Conservation (phyloP, 2,329 filamentous ascomycete species). For the Pseudogymnoascus sp. region DNA sequence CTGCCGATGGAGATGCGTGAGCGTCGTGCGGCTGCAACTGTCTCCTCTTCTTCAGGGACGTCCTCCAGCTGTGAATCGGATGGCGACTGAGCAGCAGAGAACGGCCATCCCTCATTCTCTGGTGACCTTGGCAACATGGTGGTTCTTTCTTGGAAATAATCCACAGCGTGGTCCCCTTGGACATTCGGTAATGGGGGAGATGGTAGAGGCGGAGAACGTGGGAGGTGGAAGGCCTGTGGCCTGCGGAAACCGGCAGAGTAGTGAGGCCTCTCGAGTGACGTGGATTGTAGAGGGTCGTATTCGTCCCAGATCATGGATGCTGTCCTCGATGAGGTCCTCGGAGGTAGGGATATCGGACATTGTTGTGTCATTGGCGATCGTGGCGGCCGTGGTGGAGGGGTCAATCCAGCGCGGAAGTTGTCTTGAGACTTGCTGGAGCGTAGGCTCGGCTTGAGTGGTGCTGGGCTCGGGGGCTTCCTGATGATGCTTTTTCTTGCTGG, state of each 20-base stretch:
- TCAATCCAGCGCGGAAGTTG: conserved; percentile 24
- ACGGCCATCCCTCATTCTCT: conserved; percentile 4
- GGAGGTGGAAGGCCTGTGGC: conserved; percentile 35
- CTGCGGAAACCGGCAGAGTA: conserved; percentile 41
- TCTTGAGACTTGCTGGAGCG: conserved; percentile 37
- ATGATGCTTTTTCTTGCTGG: conserved; percentile 6
- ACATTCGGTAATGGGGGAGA: conserved; percentile 23
- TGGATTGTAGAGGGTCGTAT: conserved; percentile 32
- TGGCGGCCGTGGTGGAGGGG: conserved; percentile 41
- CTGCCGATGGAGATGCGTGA: conserved; percentile 22
- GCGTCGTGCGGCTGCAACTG: conserved; percentile 20
- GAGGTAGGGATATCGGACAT: conserved; percentile 40
- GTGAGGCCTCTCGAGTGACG: conserved; percentile 36
- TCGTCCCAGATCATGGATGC: conserved; percentile 39
- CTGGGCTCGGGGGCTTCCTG: neutral
- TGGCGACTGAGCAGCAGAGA: neutral
- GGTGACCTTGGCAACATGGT: neutral
- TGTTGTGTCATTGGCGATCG: conserved; percentile 37
- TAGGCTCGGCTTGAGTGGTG: neutral
- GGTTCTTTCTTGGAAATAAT: neutral
- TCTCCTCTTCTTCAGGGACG: conserved; percentile 58
- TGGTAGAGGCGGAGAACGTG: conserved; percentile 26
- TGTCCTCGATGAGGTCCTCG: conserved; percentile 47
- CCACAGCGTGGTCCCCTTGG: neutral
- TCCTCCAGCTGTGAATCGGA: conserved; percentile 40